Evolutionary conservation across 495 filamentous ascomycete species (phyloP), one percentile per base, ranked within the genome.

Genomic region (Podospora appendiculata): DNA sequence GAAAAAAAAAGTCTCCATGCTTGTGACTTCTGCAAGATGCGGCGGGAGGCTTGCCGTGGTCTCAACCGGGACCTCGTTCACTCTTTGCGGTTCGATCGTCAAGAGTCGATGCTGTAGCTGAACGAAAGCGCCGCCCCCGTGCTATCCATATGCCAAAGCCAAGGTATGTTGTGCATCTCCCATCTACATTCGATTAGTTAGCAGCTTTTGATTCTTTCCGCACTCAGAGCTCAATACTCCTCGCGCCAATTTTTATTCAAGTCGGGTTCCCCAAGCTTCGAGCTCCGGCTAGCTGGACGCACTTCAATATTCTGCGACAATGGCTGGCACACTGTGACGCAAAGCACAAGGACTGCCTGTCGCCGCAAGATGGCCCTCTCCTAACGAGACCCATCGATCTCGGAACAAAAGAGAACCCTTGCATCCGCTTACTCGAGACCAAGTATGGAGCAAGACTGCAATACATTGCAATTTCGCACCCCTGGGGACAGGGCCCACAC

Each of bases 341-440:
- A 50, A 60, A 44, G 33, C 45, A 1, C 53, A 46, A 33, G 41
- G 47, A 17, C 36, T 41, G 32, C 52, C 51, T 51, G 12, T 39
- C 19, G 34, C 52, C 6, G 3, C 6, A 1, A 42, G 48, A 40
- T 43, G 25, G 25, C 25, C 25, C 32, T 25, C 33, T 60, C 34
- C 60, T 58, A 1, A 60, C 49, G 25, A 53, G 58, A 41, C 50
- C 59, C 11, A 49, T 62, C 35, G 44, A 59, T 33, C 48, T 62
- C 0, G 60, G 59, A 45, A 38, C 14, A 16, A 12, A 25, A 10
- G 53, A 43, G 13, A 39, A 50, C 25, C 34, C 46, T 10, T 1
- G 5, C 8, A 33, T 57, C 13, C 48, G 46, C 38, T 35, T 63
- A 6, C 50, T 38, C 39, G 45, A 52, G 32, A 12, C 52, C 8